These are phyloP conservation scores for Escovopsis sp. DNA, from an alignment of 2,329 filamentous ascomycete species.

Conservation along the genomic window DNA sequence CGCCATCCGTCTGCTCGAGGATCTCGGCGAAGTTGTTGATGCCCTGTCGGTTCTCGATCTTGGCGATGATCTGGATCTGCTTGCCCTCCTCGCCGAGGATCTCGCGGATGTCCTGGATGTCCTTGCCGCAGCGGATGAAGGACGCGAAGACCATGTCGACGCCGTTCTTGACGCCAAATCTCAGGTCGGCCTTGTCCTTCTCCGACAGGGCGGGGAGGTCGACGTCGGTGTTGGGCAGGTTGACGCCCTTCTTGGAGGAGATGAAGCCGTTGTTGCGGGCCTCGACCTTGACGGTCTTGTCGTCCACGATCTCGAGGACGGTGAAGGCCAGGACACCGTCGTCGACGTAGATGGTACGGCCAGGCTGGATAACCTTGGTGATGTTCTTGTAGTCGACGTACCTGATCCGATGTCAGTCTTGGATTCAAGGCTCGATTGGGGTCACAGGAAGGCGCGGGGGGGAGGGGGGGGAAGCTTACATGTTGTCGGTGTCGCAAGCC, in stretches of 20 bases:
- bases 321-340: constrained; percentile 96
- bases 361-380: constrained; percentile 86
- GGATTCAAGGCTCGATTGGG: too few relatives aligned
- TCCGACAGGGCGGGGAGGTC: constrained; percentile 94
- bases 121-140: constrained; percentile 87
- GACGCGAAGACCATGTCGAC: constrained; percentile 99
- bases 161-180: constrained; percentile 94
- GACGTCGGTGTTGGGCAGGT: constrained; percentile 96
- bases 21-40: constrained; percentile 99
- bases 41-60: constrained; percentile 99
- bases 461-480: constrained; percentile 41
- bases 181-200: constrained; percentile 91
- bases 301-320: constrained; percentile 74
- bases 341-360: constrained; percentile 94
- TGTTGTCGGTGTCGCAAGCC: constrained; percentile 75
- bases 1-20: constrained; percentile 86
- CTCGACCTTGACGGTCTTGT: constrained; percentile 72
- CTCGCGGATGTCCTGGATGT: constrained; percentile 83
- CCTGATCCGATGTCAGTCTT: constrained; percentile 29
- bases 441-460: too few relatives aligned
- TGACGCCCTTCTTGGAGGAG: constrained; percentile 97
- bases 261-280: constrained; percentile 98
- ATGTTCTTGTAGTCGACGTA: constrained; percentile 99
- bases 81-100: constrained; percentile 84
- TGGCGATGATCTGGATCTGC: constrained; percentile 98